Evolutionary conservation across 495 filamentous ascomycete genomes (phyloP), one percentile per base, ranked within the genome.

Genomic region (Aspergillus nidulans): DNA sequence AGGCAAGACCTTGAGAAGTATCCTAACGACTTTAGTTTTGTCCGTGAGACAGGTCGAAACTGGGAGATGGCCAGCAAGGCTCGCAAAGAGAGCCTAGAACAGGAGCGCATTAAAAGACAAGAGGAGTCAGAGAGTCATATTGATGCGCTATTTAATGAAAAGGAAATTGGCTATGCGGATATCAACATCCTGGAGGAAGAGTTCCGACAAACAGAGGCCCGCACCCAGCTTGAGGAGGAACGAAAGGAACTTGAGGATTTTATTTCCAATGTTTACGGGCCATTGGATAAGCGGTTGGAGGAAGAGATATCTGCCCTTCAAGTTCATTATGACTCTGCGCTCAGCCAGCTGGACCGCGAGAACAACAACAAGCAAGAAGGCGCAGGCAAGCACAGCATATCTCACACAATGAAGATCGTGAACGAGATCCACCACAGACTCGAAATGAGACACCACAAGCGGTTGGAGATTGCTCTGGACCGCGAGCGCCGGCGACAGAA

Each of bases 161-260:
- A 83, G 53, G 75, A 80, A 49, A 85, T 85, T 53, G 78, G 78
- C 1, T 85, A 85, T 64, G 81, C 77, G 19, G 82, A 85, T 56
- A 84, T 85, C 51, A 75, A 76, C 39, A 71, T 72, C 18, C 69
- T 85, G n/a, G 82, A 85, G 57, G 77, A 81, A 52, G 79, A 84
- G 26, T 85, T 84, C 59, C 78, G 81, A 32, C 76, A 77, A 53
- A 70, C 66, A 7, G 82, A 85, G 62, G 74, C 75, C 38, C 72
- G 73, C 8, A 64, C 66, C 20, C 81, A 83, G 58, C 69, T 80
- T 21, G 74, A 78, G 19, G 82, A 85, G 58, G 79, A 83, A 58
- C 69, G 78, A 21, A 62, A 64, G 5, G 82, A 85, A 64, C 76
- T 82, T 28, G 71, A 82, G 16, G 66, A 66, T 28, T 85, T 80